These are phyloP conservation scores for Perkinsus marinus DNA, from an alignment of 169 alveolate species.

Conservation along the genomic window DNA sequence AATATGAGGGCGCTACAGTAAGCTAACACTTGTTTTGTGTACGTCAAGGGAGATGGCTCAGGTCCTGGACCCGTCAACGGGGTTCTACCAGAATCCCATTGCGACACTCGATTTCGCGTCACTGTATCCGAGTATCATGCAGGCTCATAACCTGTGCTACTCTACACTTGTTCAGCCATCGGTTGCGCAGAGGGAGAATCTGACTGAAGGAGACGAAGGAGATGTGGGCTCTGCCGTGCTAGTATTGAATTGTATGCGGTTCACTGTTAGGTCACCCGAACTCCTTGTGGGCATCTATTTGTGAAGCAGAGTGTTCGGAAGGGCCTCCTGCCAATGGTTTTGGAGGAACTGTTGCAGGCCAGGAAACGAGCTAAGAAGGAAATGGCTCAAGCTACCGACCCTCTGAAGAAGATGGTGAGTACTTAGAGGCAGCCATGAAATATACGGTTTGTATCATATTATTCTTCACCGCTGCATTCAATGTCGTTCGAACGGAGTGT, in stretches of 20 bases:
- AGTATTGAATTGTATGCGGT: neutral
- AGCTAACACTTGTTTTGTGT: conserved; percentile 24
- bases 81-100: conserved; percentile 90
- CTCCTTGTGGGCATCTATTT: conserved; percentile 62
- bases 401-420: conserved; percentile 54
- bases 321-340: conserved; percentile 90
- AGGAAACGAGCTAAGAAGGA: conserved; percentile 84
- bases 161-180: conserved; percentile 76
- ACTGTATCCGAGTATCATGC: conserved; percentile 97
- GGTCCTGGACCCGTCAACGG: conserved; percentile 81
- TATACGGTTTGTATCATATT: too few species aligned
- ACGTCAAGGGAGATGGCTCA: conserved; percentile 83
- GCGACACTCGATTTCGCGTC: conserved; percentile 98
- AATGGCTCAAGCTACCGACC: conserved; percentile 75
- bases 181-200: neutral
- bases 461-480: too few species aligned
- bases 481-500: too few species aligned
- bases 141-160: conserved; percentile 95
- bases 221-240: conserved; percentile 3
- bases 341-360: conserved; percentile 90
- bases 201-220: conserved; percentile 13
- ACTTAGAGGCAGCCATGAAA: neutral
- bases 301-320: conserved; percentile 42
- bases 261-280: conserved; percentile 18
- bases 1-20: conserved; percentile 89